Base-by-base conservation (phyloP, 345 rosid species). In the Populus simonii region DNA sequence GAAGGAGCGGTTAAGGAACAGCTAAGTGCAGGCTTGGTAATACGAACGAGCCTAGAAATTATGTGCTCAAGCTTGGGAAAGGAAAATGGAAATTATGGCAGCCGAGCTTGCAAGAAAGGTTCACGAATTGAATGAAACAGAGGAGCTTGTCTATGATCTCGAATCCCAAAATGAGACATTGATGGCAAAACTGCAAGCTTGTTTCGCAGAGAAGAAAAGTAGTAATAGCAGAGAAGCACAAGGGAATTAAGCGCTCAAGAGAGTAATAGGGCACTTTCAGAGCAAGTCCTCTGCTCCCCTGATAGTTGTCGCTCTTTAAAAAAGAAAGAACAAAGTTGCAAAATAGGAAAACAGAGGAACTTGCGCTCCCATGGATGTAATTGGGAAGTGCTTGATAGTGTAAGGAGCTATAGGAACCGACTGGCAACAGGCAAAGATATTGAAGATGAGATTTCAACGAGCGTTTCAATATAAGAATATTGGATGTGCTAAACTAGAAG, bases 31-130 rank as follows among this genome's bases (percentile, higher is more conserved):
- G 88, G 92, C 73, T 51, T 90, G 79, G 83, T 86, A 0, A 92
- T 95, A 2, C 79, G 87, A 80, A 94, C 89, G 85, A 92, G 91
- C 89, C 90, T 92, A 1, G 97, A 91, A 70, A 83, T 90, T 59
- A 84, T 94, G 91, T 91, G 97, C 76, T 88, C 92, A 10, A 89
- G 98, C 90, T 79, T 94, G 80, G 98, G 98, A 33, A 89, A 90
- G 62, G 98, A 94, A 83, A 94, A 89, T 5, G 87, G 92, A 87
- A 63, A 89, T 92, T 29, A 94, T 94, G 90, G 91, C 94, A 1
- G 22, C 68, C 0, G 97, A 92, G 80, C 89, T 94, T 59, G 83
- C 94, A 0, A 88, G 80, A 43, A 92, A 87, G 85, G 96, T 90
- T 72, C 87, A 86, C 11, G 93, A 92, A 73, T 23, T 88, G 77